Base-by-base conservation (phyloP, 768 basidiomycete species). In the Lentinula lateritia region DNA sequence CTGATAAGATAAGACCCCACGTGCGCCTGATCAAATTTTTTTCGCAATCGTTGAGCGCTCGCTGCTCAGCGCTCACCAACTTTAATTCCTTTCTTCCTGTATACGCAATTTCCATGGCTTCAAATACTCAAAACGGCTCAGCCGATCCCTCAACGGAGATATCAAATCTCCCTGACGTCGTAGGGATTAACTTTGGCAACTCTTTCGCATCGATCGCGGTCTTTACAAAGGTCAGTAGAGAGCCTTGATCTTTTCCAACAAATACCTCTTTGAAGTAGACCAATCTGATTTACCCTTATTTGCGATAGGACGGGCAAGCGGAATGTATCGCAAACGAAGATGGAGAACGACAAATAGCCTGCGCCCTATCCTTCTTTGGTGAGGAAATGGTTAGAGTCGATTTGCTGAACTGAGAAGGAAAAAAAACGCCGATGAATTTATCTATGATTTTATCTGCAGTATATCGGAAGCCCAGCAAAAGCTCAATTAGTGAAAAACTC, bases 311-410 rank as follows among this genome's bases (percentile, higher is more conserved):
- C 75, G 92, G 92, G 12, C 78, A 90, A 35, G 89, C 95, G 46
- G 92, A 95, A 70, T 96, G 93, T 71, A 98, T 98, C 63, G 97
- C 95, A 5, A 98, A 98, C 72, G 95, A 98, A 71, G 96, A 98
- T 71, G 96, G 97, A 35, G 96, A 98, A 71, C 89, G 97, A 36
- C 96, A 99, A 77, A 98, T 99, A 68, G 94, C 94, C 0, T 93
- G 92, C 71, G 94, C 94, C 32, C 79, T 98, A 59, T 85, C 95
- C 0, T 98, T 96, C 72, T 85, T 86, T 43, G 94, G 93, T 32
- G 92, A 96, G 73, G 91, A 98, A 73, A 86, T 89, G 71, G 95
- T 93, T 69, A 59, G 67, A 28, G 89, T 80, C n/a, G 41, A 28
- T 54, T 58, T 34, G 36, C 23, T 55, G 35, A 15, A 10, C 13